Evolutionary conservation across 129 eudicot genomes (phyloP).

Genomic region (Ambrosia trifida): DNA sequence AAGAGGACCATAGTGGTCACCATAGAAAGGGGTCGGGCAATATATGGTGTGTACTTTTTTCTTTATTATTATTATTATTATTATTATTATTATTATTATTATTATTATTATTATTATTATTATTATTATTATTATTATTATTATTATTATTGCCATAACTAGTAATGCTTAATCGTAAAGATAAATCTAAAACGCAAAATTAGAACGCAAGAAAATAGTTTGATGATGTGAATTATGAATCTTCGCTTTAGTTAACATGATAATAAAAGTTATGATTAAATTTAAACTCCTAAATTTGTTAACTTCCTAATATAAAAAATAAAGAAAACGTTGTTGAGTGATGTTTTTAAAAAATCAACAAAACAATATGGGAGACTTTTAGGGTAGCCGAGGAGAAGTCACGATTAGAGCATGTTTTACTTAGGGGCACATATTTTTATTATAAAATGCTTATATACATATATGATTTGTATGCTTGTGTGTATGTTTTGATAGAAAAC

Average conservation of each 20-base stretch:
- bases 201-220: neutral
- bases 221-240: neutral
- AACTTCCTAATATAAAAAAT: neutral
- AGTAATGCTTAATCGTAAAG: slow-evolving; percentile 31
- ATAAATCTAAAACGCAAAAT: slow-evolving; percentile 18
- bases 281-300: neutral
- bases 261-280: neutral
- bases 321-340: neutral
- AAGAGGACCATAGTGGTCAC: too few species aligned
- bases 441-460: too few species aligned
- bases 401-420: too few species aligned
- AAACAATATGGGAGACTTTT: too few species aligned
- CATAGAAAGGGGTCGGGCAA: too few species aligned
- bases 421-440: too few species aligned
- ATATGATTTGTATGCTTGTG: too few species aligned
- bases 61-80: neutral
- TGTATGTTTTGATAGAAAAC: too few species aligned
- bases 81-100: neutral
- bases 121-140: neutral
- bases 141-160: neutral
- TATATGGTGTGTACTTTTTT: neutral
- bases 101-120: neutral
- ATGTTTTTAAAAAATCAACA: neutral
- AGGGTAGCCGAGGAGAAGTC: too few species aligned
- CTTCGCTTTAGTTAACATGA: neutral